Base-by-base conservation (phyloP, 306 rosid species). In the Nissolia schottii region DNA sequence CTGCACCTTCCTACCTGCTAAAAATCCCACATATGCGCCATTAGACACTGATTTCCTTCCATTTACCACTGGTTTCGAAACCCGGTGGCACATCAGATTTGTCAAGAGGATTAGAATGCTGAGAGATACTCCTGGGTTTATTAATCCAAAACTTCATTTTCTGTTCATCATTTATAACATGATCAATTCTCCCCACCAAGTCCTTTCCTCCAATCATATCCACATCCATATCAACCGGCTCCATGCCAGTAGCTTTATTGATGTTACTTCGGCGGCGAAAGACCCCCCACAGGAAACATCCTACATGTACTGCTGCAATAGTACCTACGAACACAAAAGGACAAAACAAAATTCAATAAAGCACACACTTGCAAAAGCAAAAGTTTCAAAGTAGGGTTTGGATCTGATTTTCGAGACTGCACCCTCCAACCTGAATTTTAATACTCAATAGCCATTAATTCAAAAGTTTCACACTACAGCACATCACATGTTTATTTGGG, bases 241-340 rank as follows among this genome's bases (percentile, higher is more conserved):
- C 57, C 67, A 59, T 64, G 3, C 62, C 67, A 7, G n/a, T 38
- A 74, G 69, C 48, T 58, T 71, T 49, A 24, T 14, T 24, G 16
- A 50, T 38, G 62, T 74, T 50, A 0, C 2, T 54, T 25, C 0
- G 32, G n/a, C 0, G 32, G n/a, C 84, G 85, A 74, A 90, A 87
- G 53, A 88, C 11, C 70, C 96, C 98, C 86, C 88, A 88, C 2
- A 93, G 74, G 76, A 82, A 82, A 60, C 37, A 41, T 58, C 76
- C 83, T 14, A 64, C 43, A 25, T 76, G 43, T 14, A 64, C 41
- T 56, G 45, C 57, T 15, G 66, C 73, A 40, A 83, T 8, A 55
- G 65, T 28, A 56, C 86, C 96, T 87, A 46, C 37, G 58, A 46
- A 73, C 14, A 73, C 12, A 80, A 46, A 11, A 6, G 10, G 48